Base-by-base conservation (phyloP, 2,329 filamentous ascomycete species). In the Beauveria brongniartii region DNA sequence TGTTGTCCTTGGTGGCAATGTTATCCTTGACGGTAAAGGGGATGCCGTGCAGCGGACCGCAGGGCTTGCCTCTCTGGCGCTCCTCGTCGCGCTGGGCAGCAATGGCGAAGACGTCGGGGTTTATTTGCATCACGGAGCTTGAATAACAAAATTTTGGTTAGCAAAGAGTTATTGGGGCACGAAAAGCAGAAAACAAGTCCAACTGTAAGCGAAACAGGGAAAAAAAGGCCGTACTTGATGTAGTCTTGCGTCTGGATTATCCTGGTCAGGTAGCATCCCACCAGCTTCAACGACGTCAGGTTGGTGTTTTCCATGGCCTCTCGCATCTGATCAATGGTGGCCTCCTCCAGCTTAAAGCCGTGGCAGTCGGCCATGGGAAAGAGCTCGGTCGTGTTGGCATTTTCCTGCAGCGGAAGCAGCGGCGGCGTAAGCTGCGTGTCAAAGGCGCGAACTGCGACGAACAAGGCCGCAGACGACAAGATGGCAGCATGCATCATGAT, bases 1-100 rank as follows among this genome's bases (percentile, higher is more conserved):
- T 82, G 56, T 80, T 80, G 69, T 91, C 88, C 64, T 84, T 84
- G 9, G 82, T 84, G 26, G 79, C 85, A 59, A 90, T 87, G 68
- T 87, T 88, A 69, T 92, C 88, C 72, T 92, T 92, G 64, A 91
- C 82, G 2, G 88, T 77, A 69, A 89, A 89, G 0, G 89, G 89
- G 48, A 92, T 89, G 3, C 89, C 89, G 69, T 92, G 89, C 1
- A 92, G 77, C 1, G 84, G 83, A 1, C 87, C 82, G n/a, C 86
- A 80, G 10, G 85, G 70, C 44, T 74, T 76, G 26, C 85, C 85
- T 1, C 73, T 67, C 14, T 70, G 68, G 20, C 88, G 80, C 71
- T 91, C 87, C 0, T 68, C 69, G 66, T 92, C 89, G 34, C 85
- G 75, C 16, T 75, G 68, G 5, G 74, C 73, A 3, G 89, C 89